Evolutionary conservation across 352 stramenopile species (phyloP).

Genomic region (Phytophthora kernoviae): DNA sequence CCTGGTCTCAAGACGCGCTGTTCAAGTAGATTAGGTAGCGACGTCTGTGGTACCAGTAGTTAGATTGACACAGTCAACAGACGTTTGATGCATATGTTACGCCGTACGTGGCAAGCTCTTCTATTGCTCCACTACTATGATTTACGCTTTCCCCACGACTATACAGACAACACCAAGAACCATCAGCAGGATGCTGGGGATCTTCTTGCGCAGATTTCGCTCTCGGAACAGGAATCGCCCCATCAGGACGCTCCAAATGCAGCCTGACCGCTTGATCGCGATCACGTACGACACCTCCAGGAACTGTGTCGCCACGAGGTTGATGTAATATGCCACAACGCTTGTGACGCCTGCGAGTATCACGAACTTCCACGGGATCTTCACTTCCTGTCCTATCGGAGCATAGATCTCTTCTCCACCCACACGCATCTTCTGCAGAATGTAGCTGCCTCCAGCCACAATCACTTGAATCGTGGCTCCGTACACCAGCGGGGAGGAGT

Average conservation of each 20-base stretch:
- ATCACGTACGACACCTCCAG: constrained; percentile 87
- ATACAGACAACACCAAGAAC: constrained; percentile 80
- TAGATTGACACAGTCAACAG: constrained; percentile 1
- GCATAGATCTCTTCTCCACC: constrained; percentile 64
- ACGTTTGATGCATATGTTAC: constrained; percentile 8
- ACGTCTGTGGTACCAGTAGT: not conserved
- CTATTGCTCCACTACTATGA: constrained; percentile 21
- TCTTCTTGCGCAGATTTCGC: constrained; percentile 75
- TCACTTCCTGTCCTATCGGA: constrained; percentile 54
- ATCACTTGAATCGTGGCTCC: constrained; percentile 77
- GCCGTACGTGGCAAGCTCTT: constrained; percentile 10
- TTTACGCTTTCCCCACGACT: constrained; percentile 69
- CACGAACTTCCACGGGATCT: constrained; percentile 78
- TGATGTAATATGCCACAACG: constrained; percentile 86
- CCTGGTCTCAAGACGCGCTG: constrained; percentile 46
- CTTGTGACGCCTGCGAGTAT: constrained; percentile 69
- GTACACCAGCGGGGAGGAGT: constrained; percentile 75
- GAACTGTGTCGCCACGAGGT: constrained; percentile 76
- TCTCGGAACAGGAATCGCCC: constrained; percentile 78
- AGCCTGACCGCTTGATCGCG: constrained; percentile 83
- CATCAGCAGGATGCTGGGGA: constrained; percentile 84
- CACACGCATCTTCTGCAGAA: constrained; percentile 63
- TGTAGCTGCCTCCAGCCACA: constrained; percentile 61
- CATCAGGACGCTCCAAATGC: constrained; percentile 84
- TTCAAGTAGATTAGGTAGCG: constrained; percentile 38